phyloP scores from a whole-genome alignment of 1,139 yeast genomes.

The Magnusiomyces tetraspermus region DNA sequence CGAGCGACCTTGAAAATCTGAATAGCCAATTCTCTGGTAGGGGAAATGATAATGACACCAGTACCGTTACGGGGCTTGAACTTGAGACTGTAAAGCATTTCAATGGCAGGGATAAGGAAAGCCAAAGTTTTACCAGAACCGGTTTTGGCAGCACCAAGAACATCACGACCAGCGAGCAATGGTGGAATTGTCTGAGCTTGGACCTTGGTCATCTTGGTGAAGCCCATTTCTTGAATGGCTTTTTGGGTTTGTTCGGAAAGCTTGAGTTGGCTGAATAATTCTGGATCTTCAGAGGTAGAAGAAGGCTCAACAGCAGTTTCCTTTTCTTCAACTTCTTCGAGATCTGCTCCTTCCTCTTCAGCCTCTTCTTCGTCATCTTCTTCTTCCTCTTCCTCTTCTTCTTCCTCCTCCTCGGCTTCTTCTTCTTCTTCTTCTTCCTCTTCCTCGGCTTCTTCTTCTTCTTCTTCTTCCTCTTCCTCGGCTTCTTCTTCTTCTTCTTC shows the following conservation, averaged over 20 bases:
- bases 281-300: constrained; percentile 16
- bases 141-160: constrained; percentile 94
- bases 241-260: constrained; percentile 71
- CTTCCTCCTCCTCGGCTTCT: constrained; percentile 18
- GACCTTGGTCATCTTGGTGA: constrained; percentile 80
- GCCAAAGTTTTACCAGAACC: constrained; percentile 98
- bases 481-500: constrained; percentile 15
- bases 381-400: constrained; percentile 20
- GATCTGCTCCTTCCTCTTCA: constrained; percentile 20
- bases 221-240: constrained; percentile 81
- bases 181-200: constrained; percentile 96
- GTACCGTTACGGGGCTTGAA: constrained; percentile 92
- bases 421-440: constrained; percentile 17
- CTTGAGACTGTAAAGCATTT: constrained; percentile 74
- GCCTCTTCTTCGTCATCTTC: constrained; percentile 19
- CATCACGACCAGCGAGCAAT: constrained; percentile 87
- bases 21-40: constrained; percentile 86
- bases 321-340: constrained; percentile 18
- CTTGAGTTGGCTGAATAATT: constrained; percentile 46
- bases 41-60: constrained; percentile 78
- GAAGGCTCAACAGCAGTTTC: constrained; percentile 18
- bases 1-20: constrained; percentile 97
- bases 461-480: constrained; percentile 11
- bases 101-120: constrained; percentile 89
- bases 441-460: constrained; percentile 15